Evolutionary conservation across 2,329 filamentous ascomycete species (phyloP).

Genomic region (Trichophyton equinum): DNA sequence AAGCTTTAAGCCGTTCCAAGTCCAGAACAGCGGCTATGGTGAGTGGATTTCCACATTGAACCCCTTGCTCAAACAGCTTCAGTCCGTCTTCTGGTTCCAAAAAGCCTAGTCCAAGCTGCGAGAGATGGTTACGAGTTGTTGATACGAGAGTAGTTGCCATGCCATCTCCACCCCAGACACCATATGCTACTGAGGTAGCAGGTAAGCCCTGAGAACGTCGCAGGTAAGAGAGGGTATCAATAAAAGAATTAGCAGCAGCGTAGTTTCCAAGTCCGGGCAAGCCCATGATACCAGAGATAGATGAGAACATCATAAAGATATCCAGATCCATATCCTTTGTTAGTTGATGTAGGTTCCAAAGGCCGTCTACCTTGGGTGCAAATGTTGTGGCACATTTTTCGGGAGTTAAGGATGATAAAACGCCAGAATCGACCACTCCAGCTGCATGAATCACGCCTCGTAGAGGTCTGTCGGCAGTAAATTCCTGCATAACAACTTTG

Average conservation of each 20-base stretch:
- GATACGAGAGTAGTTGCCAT: not conserved
- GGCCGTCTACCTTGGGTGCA: slow-evolving; percentile 19
- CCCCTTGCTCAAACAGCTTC: not conserved
- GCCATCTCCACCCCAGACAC: slow-evolving; percentile 1
- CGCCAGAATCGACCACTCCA: slow-evolving; percentile 8
- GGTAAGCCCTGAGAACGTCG: slow-evolving; percentile 9
- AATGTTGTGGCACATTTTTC: slow-evolving; percentile 12
- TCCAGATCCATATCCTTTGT: slow-evolving; percentile 10
- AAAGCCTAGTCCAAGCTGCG: slow-evolving; percentile 31
- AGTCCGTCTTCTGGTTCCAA: not conserved
- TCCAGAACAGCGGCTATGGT: not conserved
- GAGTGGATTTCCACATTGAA: not conserved
- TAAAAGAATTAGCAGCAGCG: slow-evolving; percentile 10
- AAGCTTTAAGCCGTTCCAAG: not conserved
- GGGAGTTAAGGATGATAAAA: not conserved
- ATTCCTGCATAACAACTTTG: slow-evolving; percentile 1
- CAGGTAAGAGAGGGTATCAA: slow-evolving; percentile 11
- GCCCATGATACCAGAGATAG: slow-evolving; percentile 7
- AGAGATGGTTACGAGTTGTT: slow-evolving; percentile 1
- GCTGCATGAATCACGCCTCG: slow-evolving; percentile 7
- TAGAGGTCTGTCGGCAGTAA: not conserved
- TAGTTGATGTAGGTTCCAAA: slow-evolving; percentile 16
- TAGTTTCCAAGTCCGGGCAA: slow-evolving; percentile 8
- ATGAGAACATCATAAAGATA: slow-evolving; percentile 15
- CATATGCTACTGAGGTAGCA: slow-evolving; percentile 1